phyloP scores from a whole-genome alignment of 164 flowering plant species.

The Sextonia rubra region DNA sequence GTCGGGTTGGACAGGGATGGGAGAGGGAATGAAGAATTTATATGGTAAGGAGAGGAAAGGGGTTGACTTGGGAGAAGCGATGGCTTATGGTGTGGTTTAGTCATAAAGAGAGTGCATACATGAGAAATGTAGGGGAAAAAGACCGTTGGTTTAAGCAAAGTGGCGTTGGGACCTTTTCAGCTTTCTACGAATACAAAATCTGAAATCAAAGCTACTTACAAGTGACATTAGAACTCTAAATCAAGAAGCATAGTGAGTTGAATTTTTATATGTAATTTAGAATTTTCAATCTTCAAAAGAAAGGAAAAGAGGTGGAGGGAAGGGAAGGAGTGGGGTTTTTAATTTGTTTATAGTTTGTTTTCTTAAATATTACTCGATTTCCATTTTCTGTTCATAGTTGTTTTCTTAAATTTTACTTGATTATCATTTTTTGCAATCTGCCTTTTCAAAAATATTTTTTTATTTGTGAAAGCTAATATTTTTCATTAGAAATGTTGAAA shows the following conservation, averaged over 20 bases:
- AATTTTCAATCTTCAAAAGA: neutral
- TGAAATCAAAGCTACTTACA: neutral
- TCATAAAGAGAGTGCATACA: neutral
- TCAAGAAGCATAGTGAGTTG: neutral
- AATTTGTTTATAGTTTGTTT: no score
- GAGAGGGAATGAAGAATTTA: neutral
- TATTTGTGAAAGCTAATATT: no score
- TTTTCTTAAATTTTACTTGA: no score
- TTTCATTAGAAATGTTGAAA: no score
- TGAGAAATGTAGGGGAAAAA: neutral
- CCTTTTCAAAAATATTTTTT: no score
- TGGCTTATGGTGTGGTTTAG: neutral
- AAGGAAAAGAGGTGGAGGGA: neutral
- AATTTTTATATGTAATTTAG: neutral
- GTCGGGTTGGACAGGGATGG: neutral
- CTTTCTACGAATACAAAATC: neutral
- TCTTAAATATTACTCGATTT: no score
- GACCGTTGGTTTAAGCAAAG: neutral
- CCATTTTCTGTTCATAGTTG: no score
- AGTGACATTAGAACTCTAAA: neutral
- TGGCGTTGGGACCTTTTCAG: neutral
- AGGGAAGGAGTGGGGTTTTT: no score
- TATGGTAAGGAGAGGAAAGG: neutral
- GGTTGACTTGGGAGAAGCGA: slow-evolving; percentile 4
- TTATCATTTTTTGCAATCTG: no score